phyloP scores from a whole-genome alignment of 352 stramenopile genomes.

The Salisapilia sapeloensis region DNA sequence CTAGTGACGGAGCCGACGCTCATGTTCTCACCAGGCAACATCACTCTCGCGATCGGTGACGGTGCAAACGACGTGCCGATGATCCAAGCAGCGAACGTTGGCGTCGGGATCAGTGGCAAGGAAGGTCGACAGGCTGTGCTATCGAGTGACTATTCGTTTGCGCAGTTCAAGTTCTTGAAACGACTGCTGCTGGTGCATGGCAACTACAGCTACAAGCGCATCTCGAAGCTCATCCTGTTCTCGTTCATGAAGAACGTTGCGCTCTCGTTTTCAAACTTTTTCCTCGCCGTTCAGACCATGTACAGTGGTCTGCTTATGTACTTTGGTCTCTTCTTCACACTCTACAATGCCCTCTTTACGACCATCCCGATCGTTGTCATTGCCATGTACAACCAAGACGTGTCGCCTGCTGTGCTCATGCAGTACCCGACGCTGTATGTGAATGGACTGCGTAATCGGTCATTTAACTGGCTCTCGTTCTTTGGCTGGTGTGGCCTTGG shows the following conservation, averaged over 20 bases:
- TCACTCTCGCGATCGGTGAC: conserved; percentile 73
- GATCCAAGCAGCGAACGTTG: conserved; percentile 78
- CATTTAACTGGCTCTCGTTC: conserved; percentile 82
- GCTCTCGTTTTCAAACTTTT: conserved; percentile 75
- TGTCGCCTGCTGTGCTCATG: conserved; percentile 77
- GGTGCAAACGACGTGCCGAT: conserved; percentile 79
- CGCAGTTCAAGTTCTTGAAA: conserved; percentile 73
- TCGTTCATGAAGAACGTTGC: conserved; percentile 84
- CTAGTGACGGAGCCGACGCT: conserved; percentile 76
- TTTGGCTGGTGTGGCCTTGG: conserved; percentile 73
- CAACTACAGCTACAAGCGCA: conserved; percentile 85
- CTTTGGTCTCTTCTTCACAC: conserved; percentile 79
- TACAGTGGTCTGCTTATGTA: conserved; percentile 83
- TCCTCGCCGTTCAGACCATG: conserved; percentile 64
- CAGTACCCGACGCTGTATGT: conserved; percentile 81
- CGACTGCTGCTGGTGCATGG: conserved; percentile 68
- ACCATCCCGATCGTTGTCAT: conserved; percentile 82
- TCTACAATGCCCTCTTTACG: conserved; percentile 83
- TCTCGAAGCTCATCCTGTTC: conserved; percentile 80
- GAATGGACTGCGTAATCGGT: conserved; percentile 77
- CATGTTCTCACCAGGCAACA: conserved; percentile 80
- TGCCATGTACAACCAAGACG: conserved; percentile 84
- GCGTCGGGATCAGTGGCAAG: conserved; percentile 75
- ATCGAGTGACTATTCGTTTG: conserved; percentile 72
- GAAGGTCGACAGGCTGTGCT: conserved; percentile 73